Percentiles rank a stretch among this genome's conserved stretches.
Conservation (phyloP, 2,329 filamentous ascomycete genomes). For the Beauveria asiatica region DNA sequence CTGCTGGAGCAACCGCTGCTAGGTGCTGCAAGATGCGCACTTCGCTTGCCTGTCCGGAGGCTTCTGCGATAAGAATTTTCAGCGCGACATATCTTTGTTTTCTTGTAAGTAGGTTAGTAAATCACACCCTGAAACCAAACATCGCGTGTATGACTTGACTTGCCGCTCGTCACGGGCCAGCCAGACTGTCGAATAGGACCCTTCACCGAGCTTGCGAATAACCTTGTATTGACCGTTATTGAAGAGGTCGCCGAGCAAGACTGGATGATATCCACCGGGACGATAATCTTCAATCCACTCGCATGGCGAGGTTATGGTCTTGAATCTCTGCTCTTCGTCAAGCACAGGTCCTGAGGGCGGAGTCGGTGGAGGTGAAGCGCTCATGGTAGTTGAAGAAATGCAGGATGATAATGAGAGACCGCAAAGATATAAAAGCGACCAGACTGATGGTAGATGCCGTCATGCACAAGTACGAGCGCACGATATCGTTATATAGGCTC, state of each 20-base stretch:
- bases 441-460: background rate
- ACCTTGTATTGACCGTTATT: constrained; percentile 31
- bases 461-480: background rate
- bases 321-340: constrained; percentile 17
- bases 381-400: constrained; percentile 15
- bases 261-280: constrained; percentile 34
- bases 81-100: constrained; percentile 21
- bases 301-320: constrained; percentile 19
- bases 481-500: background rate
- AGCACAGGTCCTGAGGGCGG: constrained; percentile 16
- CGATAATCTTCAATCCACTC: constrained; percentile 26
- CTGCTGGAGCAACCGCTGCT: constrained; percentile 14
- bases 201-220: constrained; percentile 36
- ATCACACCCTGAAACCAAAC: background rate
- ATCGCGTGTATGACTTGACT: constrained; percentile 2
- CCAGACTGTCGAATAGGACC: constrained; percentile 39
- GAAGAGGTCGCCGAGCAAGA: constrained; percentile 33
- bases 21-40: constrained; percentile 16
- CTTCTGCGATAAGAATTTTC: constrained; percentile 16
- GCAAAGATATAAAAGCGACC: background rate
- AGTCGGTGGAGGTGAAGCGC: constrained; percentile 17
- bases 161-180: constrained; percentile 27
- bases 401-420: background rate
- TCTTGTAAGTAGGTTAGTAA: constrained; percentile 11
- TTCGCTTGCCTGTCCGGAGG: constrained; percentile 13